phyloP scores from a whole-genome alignment of 2,329 filamentous ascomycete species.

The Coniosporium tulheliwenetii region DNA sequence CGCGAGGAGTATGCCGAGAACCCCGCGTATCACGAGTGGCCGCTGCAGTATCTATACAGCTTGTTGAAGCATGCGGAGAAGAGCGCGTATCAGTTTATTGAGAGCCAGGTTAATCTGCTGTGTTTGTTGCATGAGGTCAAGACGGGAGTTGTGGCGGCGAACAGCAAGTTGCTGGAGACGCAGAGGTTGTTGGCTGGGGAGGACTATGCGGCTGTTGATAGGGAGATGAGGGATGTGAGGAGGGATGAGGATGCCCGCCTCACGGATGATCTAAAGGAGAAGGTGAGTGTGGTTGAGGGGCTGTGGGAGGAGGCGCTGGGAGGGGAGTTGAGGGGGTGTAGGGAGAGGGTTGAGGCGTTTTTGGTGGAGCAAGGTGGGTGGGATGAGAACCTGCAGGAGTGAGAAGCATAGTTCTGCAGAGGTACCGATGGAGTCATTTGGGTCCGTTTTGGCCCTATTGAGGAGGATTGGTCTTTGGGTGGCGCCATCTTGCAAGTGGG shows the following conservation, averaged over 20 bases:
- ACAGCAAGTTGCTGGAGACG: slow-evolving; percentile 50
- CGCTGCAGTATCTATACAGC: slow-evolving; percentile 79
- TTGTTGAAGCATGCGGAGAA: slow-evolving; percentile 78
- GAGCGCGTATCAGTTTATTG: slow-evolving; percentile 92
- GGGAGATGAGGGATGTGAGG: slow-evolving; percentile 41
- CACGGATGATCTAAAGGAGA: slow-evolving; percentile 82
- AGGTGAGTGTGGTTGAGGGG: slow-evolving; percentile 76
- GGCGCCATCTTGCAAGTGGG: no score
- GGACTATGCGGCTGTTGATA: slow-evolving; percentile 21
- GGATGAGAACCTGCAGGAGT: slow-evolving; percentile 48
- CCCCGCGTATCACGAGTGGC: slow-evolving; percentile 62
- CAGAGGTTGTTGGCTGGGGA: slow-evolving; percentile 33
- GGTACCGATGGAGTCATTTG: no score
- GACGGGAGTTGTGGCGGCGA: slow-evolving; percentile 57
- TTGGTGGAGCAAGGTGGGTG: slow-evolving; percentile 69
- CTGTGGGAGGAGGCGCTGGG: slow-evolving; percentile 86
- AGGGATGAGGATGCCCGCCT: slow-evolving; percentile 53
- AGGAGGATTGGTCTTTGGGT: neutral
- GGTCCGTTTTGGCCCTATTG: no score
- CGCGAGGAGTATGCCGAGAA: slow-evolving; percentile 70
- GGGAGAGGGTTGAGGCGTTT: slow-evolving; percentile 57
- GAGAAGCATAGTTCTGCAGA: no score
- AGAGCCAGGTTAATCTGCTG: slow-evolving; percentile 79
- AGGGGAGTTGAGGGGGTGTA: slow-evolving; percentile 55
- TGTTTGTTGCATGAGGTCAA: slow-evolving; percentile 86